Conservation (phyloP, 768 basidiomycete genomes). For the Hypholoma fasciculare region DNA sequence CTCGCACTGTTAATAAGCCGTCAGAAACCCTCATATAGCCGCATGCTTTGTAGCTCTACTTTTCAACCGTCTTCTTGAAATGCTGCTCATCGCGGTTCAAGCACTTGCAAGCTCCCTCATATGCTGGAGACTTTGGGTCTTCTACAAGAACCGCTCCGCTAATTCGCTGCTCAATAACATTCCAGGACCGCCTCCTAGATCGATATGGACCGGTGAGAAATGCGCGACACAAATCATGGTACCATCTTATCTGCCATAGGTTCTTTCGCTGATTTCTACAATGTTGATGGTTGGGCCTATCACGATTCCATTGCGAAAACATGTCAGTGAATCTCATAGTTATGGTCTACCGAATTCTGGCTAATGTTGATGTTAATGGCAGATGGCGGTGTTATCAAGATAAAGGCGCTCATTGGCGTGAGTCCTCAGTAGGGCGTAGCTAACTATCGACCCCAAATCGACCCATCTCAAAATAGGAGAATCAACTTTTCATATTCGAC, state of each 20-base stretch:
- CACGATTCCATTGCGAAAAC: conserved; percentile 28
- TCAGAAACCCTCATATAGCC: too few relatives aligned
- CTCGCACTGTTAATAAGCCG: too few relatives aligned
- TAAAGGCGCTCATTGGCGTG: conserved; percentile 34
- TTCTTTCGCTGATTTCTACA: conserved; percentile 28
- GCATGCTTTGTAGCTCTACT: too few relatives aligned
- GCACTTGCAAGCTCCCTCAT: too few relatives aligned
- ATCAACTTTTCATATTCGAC: conserved; percentile 41
- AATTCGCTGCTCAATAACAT: conserved; percentile 31
- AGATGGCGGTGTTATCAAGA: conserved; percentile 30
- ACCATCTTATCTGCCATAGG: conserved; percentile 18
- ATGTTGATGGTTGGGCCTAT: conserved; percentile 31
- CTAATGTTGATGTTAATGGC: not conserved
- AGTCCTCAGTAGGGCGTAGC: not conserved
- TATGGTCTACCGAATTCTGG: too few relatives aligned
- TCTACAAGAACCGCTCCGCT: not conserved
- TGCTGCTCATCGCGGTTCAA: too few relatives aligned
- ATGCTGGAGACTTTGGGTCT: not conserved
- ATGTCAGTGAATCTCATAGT: conserved; percentile 21
- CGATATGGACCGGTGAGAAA: conserved; percentile 17
- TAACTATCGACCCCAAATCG: not conserved
- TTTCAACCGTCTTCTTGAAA: too few relatives aligned
- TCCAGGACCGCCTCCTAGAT: conserved; percentile 36
- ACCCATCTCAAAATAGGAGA: not conserved
- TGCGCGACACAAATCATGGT: too few relatives aligned